Evolutionary conservation across 2,329 filamentous ascomycete species (phyloP).

Genomic region (Harringtonia lauricola): DNA sequence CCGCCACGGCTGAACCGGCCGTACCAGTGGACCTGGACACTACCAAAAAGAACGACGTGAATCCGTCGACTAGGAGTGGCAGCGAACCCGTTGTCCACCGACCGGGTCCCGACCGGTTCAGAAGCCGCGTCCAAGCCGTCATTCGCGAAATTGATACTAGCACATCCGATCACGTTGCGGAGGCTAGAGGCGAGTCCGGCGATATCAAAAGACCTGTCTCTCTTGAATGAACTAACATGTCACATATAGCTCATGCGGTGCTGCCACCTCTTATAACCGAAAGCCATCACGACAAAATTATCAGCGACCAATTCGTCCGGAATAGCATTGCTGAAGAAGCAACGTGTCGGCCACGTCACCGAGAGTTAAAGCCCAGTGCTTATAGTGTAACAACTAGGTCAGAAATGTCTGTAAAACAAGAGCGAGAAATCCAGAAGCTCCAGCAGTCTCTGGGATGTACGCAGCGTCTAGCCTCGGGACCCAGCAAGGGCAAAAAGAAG

Average conservation of each 20-base stretch:
- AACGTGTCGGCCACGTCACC: background rate
- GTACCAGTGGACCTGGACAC: too few species aligned
- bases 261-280: background rate
- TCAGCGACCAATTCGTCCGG: constrained; percentile 1
- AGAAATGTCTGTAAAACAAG: background rate
- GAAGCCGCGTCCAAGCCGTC: too few species aligned
- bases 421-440: background rate
- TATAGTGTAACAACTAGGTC: background rate
- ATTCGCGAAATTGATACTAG: too few species aligned
- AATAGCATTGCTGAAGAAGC: background rate
- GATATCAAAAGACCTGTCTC: too few species aligned
- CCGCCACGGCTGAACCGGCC: background rate
- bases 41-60: too few species aligned
- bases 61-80: too few species aligned
- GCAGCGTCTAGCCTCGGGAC: too few species aligned
- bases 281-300: constrained; percentile 2
- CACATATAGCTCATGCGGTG: background rate
- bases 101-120: too few species aligned
- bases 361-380: background rate
- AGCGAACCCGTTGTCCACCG: too few species aligned
- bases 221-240: background rate
- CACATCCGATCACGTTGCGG: too few species aligned
- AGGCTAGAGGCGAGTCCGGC: too few species aligned
- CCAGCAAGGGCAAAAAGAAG: background rate
- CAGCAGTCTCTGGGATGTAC: background rate